A percentile compares a stretch with the other conserved stretches of the same genome.
phyloP scores from a whole-genome alignment of 2,329 filamentous ascomycete species.

The Alternaria arborescens region DNA sequence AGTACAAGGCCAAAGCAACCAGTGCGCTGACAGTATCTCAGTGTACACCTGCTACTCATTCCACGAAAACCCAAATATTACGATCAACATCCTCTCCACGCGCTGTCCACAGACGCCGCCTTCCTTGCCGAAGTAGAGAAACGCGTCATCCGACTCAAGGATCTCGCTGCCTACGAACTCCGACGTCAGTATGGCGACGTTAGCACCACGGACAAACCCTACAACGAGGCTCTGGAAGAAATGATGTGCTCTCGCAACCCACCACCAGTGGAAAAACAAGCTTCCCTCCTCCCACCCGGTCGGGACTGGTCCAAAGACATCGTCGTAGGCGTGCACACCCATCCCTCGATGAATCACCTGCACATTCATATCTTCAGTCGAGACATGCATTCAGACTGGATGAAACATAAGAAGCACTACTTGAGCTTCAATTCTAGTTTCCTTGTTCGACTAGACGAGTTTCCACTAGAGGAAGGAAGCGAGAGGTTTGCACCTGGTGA shows the following conservation, averaged over 20 bases:
- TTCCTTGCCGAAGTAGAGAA: constrained; percentile 72
- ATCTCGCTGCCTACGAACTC: constrained; percentile 77
- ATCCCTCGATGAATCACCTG: constrained; percentile 89
- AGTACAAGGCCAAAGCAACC: neutral
- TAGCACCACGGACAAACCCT: constrained; percentile 69
- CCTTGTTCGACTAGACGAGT: constrained; percentile 78
- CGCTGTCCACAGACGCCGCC: constrained; percentile 69
- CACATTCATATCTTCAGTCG: constrained; percentile 87
- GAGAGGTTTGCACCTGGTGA: constrained; percentile 65
- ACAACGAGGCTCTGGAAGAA: constrained; percentile 63
- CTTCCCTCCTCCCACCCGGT: constrained; percentile 63
- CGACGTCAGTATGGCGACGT: constrained; percentile 70
- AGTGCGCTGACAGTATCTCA: constrained; percentile 49
- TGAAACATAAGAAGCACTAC: constrained; percentile 89
- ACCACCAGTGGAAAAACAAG: constrained; percentile 54
- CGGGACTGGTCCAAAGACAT: constrained; percentile 82
- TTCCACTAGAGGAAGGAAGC: constrained; percentile 76
- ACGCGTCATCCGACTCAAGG: constrained; percentile 69
- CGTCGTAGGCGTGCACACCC: constrained; percentile 80
- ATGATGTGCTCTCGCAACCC: constrained; percentile 59
- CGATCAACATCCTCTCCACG: constrained; percentile 76
- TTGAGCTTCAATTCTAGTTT: constrained; percentile 90
- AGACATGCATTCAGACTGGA: constrained; percentile 75
- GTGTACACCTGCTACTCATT: constrained; percentile 86
- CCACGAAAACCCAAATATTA: constrained; percentile 72